Evolutionary conservation across 2,329 filamentous ascomycete genomes (phyloP).

Genomic region (Scolecobasidium constrictum): DNA sequence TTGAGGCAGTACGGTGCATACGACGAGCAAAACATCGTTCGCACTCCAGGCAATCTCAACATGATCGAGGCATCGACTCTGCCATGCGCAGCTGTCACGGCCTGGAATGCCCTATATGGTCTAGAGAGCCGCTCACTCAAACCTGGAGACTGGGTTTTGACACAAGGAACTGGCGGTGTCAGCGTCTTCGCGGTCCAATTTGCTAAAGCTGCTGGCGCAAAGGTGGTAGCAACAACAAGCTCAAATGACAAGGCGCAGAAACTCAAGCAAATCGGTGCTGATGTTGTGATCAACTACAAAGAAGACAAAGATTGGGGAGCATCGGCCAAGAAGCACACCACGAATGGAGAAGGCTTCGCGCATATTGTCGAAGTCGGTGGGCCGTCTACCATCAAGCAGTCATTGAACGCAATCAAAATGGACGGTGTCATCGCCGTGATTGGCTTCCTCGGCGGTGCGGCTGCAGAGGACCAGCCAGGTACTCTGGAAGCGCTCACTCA

Average conservation of each 20-base stretch:
- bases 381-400: conserved; percentile 23
- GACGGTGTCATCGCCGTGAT: conserved; percentile 47
- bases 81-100: conserved; percentile 34
- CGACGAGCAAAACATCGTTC: conserved; percentile 55
- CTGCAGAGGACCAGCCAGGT: conserved; percentile 36
- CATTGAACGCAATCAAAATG: conserved; percentile 40
- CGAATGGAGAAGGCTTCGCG: conserved; percentile 45
- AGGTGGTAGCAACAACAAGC: conserved; percentile 48
- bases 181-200: conserved; percentile 50
- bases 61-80: conserved; percentile 37
- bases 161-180: conserved; percentile 60
- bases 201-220: conserved; percentile 42
- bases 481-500: conserved; percentile 40
- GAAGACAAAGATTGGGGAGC: conserved; percentile 43
- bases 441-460: conserved; percentile 43
- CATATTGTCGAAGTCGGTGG: conserved; percentile 59
- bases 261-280: conserved; percentile 43
- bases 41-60: conserved; percentile 44
- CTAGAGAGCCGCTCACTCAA: conserved; percentile 28
- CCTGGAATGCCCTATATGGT: conserved; percentile 45
- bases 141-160: conserved; percentile 41
- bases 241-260: conserved; percentile 36
- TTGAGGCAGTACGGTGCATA: conserved; percentile 59
- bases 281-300: conserved; percentile 49
- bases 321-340: conserved; percentile 39